phyloP scores from a whole-genome alignment of 495 filamentous ascomycete genomes.

The Staphylotrichum tortipilum region DNA sequence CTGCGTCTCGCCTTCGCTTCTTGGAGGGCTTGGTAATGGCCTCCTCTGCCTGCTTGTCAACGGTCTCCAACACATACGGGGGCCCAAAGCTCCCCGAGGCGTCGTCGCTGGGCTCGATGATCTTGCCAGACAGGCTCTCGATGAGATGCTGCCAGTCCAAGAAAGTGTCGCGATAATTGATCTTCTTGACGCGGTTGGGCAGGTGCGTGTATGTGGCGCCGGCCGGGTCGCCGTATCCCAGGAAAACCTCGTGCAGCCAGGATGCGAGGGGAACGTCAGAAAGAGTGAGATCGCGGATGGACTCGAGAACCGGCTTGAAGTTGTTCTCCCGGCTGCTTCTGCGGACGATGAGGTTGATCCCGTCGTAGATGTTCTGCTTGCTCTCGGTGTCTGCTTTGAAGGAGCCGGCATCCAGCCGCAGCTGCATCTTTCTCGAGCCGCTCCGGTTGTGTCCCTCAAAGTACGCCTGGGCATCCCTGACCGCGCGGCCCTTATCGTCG shows the following conservation, averaged over 20 bases:
- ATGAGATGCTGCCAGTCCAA: slow-evolving; percentile 91
- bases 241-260: slow-evolving; percentile 94
- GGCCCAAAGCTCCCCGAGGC: slow-evolving; percentile 69
- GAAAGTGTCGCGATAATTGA: slow-evolving; percentile 93
- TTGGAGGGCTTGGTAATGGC: slow-evolving; percentile 50
- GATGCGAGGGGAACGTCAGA: slow-evolving; percentile 78
- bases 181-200: slow-evolving; percentile 60
- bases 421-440: slow-evolving; percentile 57
- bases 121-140: slow-evolving; percentile 77
- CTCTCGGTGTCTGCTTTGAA: slow-evolving; percentile 77
- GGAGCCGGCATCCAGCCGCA: slow-evolving; percentile 70
- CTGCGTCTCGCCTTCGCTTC: slow-evolving; percentile 72
- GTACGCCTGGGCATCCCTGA: slow-evolving; percentile 50
- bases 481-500: slow-evolving; percentile 73
- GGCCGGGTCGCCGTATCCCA: slow-evolving; percentile 89
- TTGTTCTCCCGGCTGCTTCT: slow-evolving; percentile 89
- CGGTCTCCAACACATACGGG: slow-evolving; percentile 71
- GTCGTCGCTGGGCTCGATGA: slow-evolving; percentile 64
- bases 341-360: slow-evolving; percentile 79
- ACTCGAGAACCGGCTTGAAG: slow-evolving; percentile 89
- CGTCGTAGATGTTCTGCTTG: slow-evolving; percentile 70
- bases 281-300: slow-evolving; percentile 76
- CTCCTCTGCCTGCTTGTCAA: slow-evolving; percentile 40
- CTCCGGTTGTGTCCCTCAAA: slow-evolving; percentile 37
- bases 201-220: slow-evolving; percentile 79